Base-by-base conservation (phyloP, 2,329 filamentous ascomycete species). In the Colletotrichum spaethianum region DNA sequence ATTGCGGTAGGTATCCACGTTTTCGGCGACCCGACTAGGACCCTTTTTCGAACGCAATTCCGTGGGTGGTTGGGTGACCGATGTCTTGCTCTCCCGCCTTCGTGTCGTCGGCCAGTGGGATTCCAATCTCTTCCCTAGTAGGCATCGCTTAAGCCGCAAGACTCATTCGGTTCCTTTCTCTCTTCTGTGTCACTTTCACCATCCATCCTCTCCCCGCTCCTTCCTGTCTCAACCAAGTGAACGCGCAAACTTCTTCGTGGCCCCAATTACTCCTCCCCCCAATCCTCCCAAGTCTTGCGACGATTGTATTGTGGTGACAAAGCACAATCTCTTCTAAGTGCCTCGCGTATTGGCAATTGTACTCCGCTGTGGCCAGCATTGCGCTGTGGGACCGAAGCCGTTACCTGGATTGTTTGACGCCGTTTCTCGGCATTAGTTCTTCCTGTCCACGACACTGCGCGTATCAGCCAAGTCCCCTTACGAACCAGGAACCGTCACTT, bases 391-490 rank as follows among this genome's bases (percentile, higher is more conserved):
- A 55, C 59, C 18, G 38, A 42, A 28, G 28, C 69, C 44, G 60
- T 60, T 55, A 48, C 56, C 40, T 9, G 38, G 53, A 59, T 60
- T 55, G 57, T 63, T 72, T 64, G 67, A 61, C 63, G 40, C 48
- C 63, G 53, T 50, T 63, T 68, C 65, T 70, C 70, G 70, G 70
- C 65, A 48, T 50, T 65, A 59, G 65, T 53, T 70, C 23, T 60
- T 42, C 20, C 59, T 46, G 52, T 55, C 44, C 48, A 55, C 70
- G 70, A 72, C 70, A 53, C 38, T 72, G 59, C 70, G 60, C 60
- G 70, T 72, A 55, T 72, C 70, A 72, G 70, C 70, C 70, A 72
- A 64, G 70, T 55, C 60, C 14, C 52, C 46, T 64, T 38, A 28
- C 65, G 70, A 72, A 48, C 70, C 70, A 72, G 59, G 44, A 8